These are phyloP conservation scores for Xenosphaeropsis pyriputrescens DNA, from an alignment of 2,329 filamentous ascomycete genomes.

Conservation along the genomic window DNA sequence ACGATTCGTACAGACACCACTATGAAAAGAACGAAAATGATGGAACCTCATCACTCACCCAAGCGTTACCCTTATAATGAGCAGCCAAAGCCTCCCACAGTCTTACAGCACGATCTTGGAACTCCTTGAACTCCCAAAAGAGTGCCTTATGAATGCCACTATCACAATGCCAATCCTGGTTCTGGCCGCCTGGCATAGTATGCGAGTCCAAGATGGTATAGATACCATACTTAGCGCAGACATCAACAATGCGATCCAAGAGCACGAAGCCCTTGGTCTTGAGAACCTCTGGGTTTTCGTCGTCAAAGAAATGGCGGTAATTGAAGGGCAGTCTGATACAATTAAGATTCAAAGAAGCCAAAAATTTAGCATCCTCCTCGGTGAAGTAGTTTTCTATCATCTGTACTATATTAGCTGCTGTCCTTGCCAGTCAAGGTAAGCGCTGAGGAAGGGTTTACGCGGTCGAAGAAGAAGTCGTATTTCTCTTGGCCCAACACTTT, in stretches of 20 bases:
- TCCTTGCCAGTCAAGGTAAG: not conserved
- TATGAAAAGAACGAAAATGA: no score
- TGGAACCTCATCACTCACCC: constrained; percentile 3
- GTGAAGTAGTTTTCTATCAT: constrained; percentile 35
- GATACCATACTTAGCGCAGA: constrained; percentile 26
- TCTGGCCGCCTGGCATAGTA: constrained; percentile 28
- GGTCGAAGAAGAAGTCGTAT: constrained; percentile 44
- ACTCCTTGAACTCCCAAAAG: constrained; percentile 31
- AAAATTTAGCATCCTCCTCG: constrained; percentile 40
- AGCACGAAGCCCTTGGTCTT: constrained; percentile 32
- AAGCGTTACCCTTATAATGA: constrained; percentile 26
- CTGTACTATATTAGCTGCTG: not conserved
- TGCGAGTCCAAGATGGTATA: constrained; percentile 31
- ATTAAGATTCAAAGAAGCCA: constrained; percentile 38
- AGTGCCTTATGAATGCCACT: constrained; percentile 21
- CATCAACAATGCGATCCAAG: constrained; percentile 30
- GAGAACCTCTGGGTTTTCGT: constrained; percentile 30
- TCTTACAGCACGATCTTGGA: constrained; percentile 28
- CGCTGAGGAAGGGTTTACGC: constrained; percentile 15
- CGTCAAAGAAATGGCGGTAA: constrained; percentile 39
- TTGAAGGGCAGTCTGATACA: constrained; percentile 47
- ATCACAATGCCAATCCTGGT: constrained; percentile 31
- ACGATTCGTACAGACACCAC: no score
- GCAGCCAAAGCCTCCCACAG: constrained; percentile 26
- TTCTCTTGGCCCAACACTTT: constrained; percentile 38